phyloP scores from a whole-genome alignment of 495 filamentous ascomycete genomes.

The Talaromyces nanjingensis region DNA sequence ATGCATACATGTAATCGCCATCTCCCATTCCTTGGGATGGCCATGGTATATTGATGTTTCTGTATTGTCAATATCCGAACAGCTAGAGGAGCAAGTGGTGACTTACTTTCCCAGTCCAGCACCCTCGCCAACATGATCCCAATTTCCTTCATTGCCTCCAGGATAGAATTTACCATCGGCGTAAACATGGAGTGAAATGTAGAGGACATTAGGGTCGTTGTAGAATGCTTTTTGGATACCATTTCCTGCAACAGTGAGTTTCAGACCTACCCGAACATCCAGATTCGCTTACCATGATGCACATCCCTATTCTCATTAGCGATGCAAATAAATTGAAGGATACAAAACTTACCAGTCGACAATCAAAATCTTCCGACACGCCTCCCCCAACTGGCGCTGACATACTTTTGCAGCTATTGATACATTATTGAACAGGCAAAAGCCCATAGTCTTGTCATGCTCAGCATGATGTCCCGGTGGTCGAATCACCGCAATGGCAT shows the following conservation, averaged over 20 bases:
- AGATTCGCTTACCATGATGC: too few relatives aligned
- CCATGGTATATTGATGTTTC: conserved; percentile 97
- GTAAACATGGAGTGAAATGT: conserved; percentile 94
- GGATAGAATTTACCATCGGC: conserved; percentile 81
- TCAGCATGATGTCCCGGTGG: conserved; percentile 96
- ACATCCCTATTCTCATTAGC: conserved; percentile 43
- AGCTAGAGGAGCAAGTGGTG: not conserved
- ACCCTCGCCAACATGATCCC: conserved; percentile 68
- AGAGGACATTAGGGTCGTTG: conserved; percentile 87
- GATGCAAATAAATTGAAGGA: not conserved
- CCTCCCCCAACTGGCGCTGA: conserved; percentile 64
- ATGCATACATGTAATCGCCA: conserved; percentile 92
- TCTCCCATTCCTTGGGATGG: conserved; percentile 88
- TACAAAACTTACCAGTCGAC: conserved; percentile 77
- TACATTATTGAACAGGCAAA: conserved; percentile 97
- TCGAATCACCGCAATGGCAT: conserved; percentile 89
- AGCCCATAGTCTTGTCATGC: conserved; percentile 74
- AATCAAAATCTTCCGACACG: conserved; percentile 81
- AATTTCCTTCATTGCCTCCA: conserved; percentile 63
- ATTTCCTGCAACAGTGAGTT: conserved; percentile 61
- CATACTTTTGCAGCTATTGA: conserved; percentile 81
- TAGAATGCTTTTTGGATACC: conserved; percentile 97
- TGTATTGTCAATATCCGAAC: conserved; percentile 22
- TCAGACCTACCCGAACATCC: too few relatives aligned
- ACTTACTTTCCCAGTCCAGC: conserved; percentile 61